Conservation (phyloP, 257 asterid genomes). For the Nyctanthes arbortristis region DNA sequence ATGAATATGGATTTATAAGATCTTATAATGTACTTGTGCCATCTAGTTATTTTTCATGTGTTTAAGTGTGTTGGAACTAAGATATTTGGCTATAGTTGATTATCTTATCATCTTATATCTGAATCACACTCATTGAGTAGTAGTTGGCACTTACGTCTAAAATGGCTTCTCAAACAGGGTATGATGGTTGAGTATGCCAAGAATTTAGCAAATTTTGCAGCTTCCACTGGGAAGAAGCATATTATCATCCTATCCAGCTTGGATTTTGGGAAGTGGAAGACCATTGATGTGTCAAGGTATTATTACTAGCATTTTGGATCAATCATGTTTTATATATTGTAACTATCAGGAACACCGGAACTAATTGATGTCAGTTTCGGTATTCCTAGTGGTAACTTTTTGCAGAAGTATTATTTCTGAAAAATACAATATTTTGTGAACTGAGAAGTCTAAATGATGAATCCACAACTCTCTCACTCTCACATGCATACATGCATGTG, state of each 20-base stretch:
- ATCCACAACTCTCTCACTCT: background rate
- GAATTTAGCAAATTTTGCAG: slow-evolving; percentile 78
- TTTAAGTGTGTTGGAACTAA: background rate
- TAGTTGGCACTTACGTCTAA: background rate
- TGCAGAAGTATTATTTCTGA: background rate
- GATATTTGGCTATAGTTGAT: background rate
- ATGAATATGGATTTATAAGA: background rate
- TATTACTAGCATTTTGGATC: background rate
- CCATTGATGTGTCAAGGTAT: slow-evolving; percentile 83
- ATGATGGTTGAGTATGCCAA: slow-evolving; percentile 80
- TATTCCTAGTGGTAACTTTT: too few relatives aligned
- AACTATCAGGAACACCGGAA: too few relatives aligned
- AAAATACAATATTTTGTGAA: background rate
- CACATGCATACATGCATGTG: background rate
- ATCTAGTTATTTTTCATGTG: background rate
- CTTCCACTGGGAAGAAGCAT: slow-evolving; percentile 69
- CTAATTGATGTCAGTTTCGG: too few relatives aligned
- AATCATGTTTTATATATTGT: too few relatives aligned
- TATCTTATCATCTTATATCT: background rate
- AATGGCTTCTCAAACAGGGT: slow-evolving; percentile 64
- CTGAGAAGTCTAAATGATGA: background rate
- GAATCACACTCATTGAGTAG: background rate
- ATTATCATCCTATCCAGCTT: slow-evolving; percentile 80
- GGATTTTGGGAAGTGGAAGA: slow-evolving; percentile 86
- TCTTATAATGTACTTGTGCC: background rate